Evolutionary conservation across 345 rosid species (phyloP).

Genomic region (Bruguiera gymnorhiza): DNA sequence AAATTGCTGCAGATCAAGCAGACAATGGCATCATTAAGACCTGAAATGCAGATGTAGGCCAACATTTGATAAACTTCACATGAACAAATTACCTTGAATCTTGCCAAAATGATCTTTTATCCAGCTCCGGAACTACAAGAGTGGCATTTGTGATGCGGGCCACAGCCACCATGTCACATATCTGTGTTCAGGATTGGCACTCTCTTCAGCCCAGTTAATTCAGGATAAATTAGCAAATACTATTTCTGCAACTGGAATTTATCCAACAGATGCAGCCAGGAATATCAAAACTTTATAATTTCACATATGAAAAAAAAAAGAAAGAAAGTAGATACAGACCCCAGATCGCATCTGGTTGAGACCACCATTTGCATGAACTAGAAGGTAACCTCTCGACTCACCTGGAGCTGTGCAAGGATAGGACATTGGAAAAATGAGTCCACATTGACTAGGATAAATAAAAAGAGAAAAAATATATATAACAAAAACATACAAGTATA

Average conservation of each 20-base stretch:
- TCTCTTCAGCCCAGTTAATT: background rate
- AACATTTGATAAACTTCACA: background rate
- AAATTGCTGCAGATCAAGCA: constrained; percentile 62
- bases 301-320: background rate
- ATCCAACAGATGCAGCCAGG: background rate
- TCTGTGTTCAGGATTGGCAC: constrained; percentile 43
- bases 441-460: background rate
- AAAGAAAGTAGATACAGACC: constrained; percentile 37
- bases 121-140: constrained; percentile 90
- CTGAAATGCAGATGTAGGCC: background rate
- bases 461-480: background rate
- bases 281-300: background rate
- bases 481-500: constrained; percentile 47
- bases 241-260: background rate
- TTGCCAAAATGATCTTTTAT: constrained; percentile 88
- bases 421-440: constrained; percentile 6
- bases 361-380: constrained; percentile 91
- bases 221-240: background rate
- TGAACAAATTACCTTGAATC: constrained; percentile 63
- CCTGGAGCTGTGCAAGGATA: constrained; percentile 28
- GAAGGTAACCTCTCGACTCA: constrained; percentile 67
- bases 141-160: constrained; percentile 88
- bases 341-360: constrained; percentile 98
- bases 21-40: constrained; percentile 15
- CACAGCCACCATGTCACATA: constrained; percentile 97